Evolutionary conservation across 768 basidiomycete genomes (phyloP).

Genomic region (Leccinum barrowsii): DNA sequence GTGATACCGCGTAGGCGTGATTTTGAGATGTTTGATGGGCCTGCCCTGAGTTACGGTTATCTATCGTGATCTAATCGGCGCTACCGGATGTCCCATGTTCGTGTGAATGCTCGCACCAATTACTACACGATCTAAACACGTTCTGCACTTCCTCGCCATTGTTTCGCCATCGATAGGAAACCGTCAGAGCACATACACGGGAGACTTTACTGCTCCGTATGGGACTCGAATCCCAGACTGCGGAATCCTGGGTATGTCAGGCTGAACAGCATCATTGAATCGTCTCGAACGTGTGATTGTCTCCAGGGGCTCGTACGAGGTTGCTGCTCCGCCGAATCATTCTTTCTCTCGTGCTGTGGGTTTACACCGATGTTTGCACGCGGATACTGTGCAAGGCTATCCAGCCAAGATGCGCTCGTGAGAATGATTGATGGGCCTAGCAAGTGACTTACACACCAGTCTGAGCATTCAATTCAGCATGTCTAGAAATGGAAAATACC

Average conservation of each 20-base stretch:
- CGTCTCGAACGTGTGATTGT: background rate
- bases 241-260: background rate
- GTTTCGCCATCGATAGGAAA: background rate
- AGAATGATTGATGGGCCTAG: background rate
- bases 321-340: background rate
- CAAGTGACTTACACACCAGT: background rate
- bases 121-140: background rate
- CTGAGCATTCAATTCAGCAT: background rate
- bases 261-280: background rate
- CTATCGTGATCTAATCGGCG: constrained; percentile 23
- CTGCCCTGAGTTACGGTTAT: constrained; percentile 34
- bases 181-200: background rate
- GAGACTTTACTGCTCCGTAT: background rate
- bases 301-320: background rate
- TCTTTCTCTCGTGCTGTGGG: background rate
- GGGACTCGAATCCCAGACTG: background rate
- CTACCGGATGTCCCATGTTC: constrained; percentile 8
- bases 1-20: constrained; percentile 11
- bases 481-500: background rate
- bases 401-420: background rate
- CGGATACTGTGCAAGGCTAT: background rate
- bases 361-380: background rate
- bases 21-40: constrained; percentile 27
- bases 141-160: background rate
- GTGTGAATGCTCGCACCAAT: constrained; percentile 19